These are phyloP conservation scores for Seiridium cupressi DNA, from an alignment of 2,329 filamentous ascomycete species.

Conservation along the genomic window DNA sequence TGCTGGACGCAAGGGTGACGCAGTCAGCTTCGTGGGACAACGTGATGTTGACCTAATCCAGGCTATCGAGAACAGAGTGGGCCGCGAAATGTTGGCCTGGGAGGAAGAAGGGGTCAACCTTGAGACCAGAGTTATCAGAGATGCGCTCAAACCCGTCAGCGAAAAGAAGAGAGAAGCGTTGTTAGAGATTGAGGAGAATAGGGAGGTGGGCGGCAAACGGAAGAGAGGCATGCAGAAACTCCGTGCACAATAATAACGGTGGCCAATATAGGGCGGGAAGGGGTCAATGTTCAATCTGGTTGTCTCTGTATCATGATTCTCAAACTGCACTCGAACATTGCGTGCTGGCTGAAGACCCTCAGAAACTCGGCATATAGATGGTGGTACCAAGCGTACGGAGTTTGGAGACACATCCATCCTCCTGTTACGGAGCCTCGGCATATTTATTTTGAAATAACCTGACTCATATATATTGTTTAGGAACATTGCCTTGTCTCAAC, in stretches of 20 bases:
- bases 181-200: slow-evolving; percentile 86
- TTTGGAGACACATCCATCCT: too few species aligned
- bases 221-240: slow-evolving; percentile 62
- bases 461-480: too few species aligned
- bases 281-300: too few species aligned
- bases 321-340: too few species aligned
- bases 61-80: slow-evolving; percentile 83
- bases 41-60: slow-evolving; percentile 88
- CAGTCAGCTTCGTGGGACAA: slow-evolving; percentile 88
- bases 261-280: too few species aligned
- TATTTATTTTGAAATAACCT: too few species aligned
- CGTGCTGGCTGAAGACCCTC: too few species aligned
- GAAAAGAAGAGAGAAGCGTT: slow-evolving; percentile 93
- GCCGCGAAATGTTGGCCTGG: slow-evolving; percentile 79
- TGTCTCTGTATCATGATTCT: too few species aligned
- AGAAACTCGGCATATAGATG: too few species aligned
- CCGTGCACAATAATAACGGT: slow-evolving; percentile 22
- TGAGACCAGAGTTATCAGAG: slow-evolving; percentile 83
- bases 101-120: slow-evolving; percentile 88
- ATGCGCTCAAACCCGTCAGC: slow-evolving; percentile 85
- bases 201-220: slow-evolving; percentile 85
- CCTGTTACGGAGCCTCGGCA: too few species aligned
- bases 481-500: too few species aligned
- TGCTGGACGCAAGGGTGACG: slow-evolving; percentile 80
- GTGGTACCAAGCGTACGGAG: too few species aligned